phyloP scores from a whole-genome alignment of 331 rosid genomes.

The Cydonia oblonga region DNA sequence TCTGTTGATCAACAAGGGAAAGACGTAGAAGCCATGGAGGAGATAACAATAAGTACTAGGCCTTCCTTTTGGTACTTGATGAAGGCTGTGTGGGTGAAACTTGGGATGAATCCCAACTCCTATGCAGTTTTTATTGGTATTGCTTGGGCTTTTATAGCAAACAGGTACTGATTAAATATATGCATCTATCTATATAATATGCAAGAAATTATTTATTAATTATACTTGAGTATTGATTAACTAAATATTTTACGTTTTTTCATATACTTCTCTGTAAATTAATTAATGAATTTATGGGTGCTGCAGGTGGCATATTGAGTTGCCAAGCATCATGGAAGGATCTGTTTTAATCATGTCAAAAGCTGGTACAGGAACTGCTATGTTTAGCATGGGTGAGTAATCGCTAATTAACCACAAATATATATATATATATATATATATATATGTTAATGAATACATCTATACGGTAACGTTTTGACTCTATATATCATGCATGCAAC shows the following conservation, averaged over 20 bases:
- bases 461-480: neutral
- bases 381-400: slow-evolving; percentile 87
- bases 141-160: slow-evolving; percentile 70
- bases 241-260: too few species aligned
- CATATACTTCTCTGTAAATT: too few species aligned
- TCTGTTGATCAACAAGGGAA: slow-evolving; percentile 8
- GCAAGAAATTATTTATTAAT: neutral
- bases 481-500: neutral
- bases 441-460: neutral
- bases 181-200: neutral
- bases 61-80: slow-evolving; percentile 46
- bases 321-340: slow-evolving; percentile 72
- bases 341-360: slow-evolving; percentile 73
- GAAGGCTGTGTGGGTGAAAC: slow-evolving; percentile 62
- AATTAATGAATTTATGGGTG: neutral
- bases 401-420: neutral
- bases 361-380: slow-evolving; percentile 88
- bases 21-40: slow-evolving; percentile 33
- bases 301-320: slow-evolving; percentile 60
- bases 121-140: slow-evolving; percentile 76
- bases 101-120: slow-evolving; percentile 67
- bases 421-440: too few species aligned
- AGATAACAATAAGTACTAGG: neutral
- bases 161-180: slow-evolving; percentile 36
- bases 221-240: neutral